Conservation (phyloP, 2,329 filamentous ascomycete genomes). For the Thelonectria olida region DNA sequence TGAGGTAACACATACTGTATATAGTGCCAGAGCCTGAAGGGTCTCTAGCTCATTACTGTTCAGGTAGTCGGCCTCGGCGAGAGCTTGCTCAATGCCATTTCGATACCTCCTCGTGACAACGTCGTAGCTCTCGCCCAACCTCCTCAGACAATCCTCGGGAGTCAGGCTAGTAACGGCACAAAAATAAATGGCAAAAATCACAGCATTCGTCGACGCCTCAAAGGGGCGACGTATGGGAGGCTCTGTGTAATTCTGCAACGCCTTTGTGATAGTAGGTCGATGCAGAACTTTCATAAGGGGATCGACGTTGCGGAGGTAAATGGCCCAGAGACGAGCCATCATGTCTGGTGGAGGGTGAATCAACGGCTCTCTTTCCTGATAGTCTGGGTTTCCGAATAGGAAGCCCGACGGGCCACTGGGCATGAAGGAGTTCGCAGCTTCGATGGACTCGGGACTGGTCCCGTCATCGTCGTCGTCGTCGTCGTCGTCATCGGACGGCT, state of each 20-base stretch:
- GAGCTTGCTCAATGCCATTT: constrained; percentile 47
- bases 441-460: constrained; percentile 43
- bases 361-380: constrained; percentile 30
- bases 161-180: constrained; percentile 48
- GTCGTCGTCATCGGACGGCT: constrained; percentile 49
- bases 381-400: constrained; percentile 38
- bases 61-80: constrained; percentile 55
- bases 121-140: constrained; percentile 47
- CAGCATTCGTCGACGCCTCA: constrained; percentile 43
- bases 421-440: constrained; percentile 28
- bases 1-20: constrained; percentile 40
- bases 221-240: constrained; percentile 26
- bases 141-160: constrained; percentile 41
- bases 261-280: constrained; percentile 48
- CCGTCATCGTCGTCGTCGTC: constrained; percentile 45
- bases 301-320: constrained; percentile 53
- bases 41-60: constrained; percentile 50
- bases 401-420: constrained; percentile 40
- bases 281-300: constrained; percentile 56
- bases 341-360: constrained; percentile 50
- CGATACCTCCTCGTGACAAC: constrained; percentile 45
- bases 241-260: constrained; percentile 40
- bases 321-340: constrained; percentile 47
- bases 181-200: constrained; percentile 56
- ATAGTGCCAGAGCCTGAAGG: constrained; percentile 54